phyloP scores from a whole-genome alignment of 2,329 filamentous ascomycete genomes.

The Phaeosphaeriaceae sp. region DNA sequence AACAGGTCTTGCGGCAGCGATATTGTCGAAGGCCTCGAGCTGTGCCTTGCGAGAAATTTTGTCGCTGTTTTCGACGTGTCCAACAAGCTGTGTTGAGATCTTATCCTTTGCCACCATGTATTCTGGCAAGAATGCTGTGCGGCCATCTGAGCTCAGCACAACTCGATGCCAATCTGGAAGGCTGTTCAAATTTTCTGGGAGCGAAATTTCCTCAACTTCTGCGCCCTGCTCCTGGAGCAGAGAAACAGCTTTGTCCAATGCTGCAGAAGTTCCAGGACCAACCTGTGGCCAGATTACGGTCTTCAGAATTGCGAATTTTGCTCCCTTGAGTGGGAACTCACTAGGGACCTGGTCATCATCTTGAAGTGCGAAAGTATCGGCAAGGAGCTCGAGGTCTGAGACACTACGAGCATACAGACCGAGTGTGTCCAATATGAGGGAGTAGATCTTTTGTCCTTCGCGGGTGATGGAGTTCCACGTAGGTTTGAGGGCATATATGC shows the following conservation, averaged over 20 bases:
- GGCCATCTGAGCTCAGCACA: slow-evolving; percentile 61
- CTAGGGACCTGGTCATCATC: slow-evolving; percentile 55
- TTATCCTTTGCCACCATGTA: slow-evolving; percentile 58
- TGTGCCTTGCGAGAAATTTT: slow-evolving; percentile 56
- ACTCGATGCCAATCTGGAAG: slow-evolving; percentile 50
- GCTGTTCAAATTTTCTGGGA: slow-evolving; percentile 60
- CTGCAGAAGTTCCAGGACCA: slow-evolving; percentile 44
- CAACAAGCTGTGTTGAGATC: slow-evolving; percentile 55
- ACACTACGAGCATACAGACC: slow-evolving; percentile 67
- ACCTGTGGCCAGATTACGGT: slow-evolving; percentile 60
- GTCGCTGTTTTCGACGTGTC: slow-evolving; percentile 59
- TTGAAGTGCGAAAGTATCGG: slow-evolving; percentile 60
- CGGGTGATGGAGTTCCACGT: slow-evolving; percentile 69
- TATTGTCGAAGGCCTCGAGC: slow-evolving; percentile 62
- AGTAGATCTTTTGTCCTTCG: slow-evolving; percentile 67
- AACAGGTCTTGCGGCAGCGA: slow-evolving; percentile 61
- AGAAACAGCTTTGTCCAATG: slow-evolving; percentile 43
- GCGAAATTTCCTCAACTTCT: slow-evolving; percentile 61
- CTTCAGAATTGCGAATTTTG: slow-evolving; percentile 61
- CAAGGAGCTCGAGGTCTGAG: slow-evolving; percentile 64
- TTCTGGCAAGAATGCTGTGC: slow-evolving; percentile 62
- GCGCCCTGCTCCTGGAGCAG: slow-evolving; percentile 58
- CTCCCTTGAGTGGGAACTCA: slow-evolving; percentile 51
- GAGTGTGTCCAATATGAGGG: slow-evolving; percentile 66
- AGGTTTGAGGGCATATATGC: slow-evolving; percentile 70